A percentile compares a stretch with the other conserved stretches of the same genome.
Evolutionary conservation across 1,139 yeast species (phyloP).

Genomic region (Suhomyces maxii): DNA sequence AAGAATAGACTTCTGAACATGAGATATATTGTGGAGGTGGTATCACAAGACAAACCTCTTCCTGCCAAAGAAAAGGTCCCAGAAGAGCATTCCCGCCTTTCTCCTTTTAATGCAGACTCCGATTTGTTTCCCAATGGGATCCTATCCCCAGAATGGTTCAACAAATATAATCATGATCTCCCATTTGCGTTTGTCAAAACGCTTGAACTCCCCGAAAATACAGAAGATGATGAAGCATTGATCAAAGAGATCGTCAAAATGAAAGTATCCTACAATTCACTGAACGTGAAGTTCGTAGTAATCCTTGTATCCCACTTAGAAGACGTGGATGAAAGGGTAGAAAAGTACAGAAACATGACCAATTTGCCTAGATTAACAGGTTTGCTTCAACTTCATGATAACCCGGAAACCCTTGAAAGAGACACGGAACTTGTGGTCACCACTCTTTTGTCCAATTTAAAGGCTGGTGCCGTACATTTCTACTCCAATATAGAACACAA

Average conservation of each 20-base stretch:
- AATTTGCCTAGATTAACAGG: slow-evolving; percentile 35
- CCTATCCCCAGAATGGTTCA: slow-evolving; percentile 37
- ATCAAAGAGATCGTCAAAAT: slow-evolving; percentile 20
- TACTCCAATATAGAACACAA: slow-evolving; percentile 33
- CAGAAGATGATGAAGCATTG: slow-evolving; percentile 18
- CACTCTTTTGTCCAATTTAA: slow-evolving; percentile 32
- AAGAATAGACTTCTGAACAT: slow-evolving; percentile 37
- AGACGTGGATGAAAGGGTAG: slow-evolving; percentile 22
- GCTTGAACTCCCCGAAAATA: slow-evolving; percentile 18
- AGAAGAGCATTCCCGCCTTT: slow-evolving; percentile 29
- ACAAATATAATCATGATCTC: slow-evolving; percentile 30
- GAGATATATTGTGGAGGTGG: slow-evolving; percentile 31
- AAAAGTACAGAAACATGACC: slow-evolving; percentile 28
- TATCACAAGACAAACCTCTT: background rate
- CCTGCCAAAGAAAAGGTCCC: slow-evolving; percentile 1
- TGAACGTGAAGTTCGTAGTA: slow-evolving; percentile 29
- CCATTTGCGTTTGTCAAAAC: slow-evolving; percentile 38
- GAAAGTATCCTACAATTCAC: slow-evolving; percentile 18
- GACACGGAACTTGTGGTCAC: slow-evolving; percentile 34
- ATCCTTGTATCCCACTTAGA: slow-evolving; percentile 24
- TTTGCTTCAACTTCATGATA: slow-evolving; percentile 24
- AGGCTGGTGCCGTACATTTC: slow-evolving; percentile 33
- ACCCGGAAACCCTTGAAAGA: slow-evolving; percentile 16
- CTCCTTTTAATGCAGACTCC: slow-evolving; percentile 41
- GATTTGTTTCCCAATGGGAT: slow-evolving; percentile 47